A percentile compares a stretch with the other conserved stretches of the same genome.
These are phyloP conservation scores for Trichothecium roseum DNA, from an alignment of 2,329 filamentous ascomycete genomes.

Conservation along the genomic window DNA sequence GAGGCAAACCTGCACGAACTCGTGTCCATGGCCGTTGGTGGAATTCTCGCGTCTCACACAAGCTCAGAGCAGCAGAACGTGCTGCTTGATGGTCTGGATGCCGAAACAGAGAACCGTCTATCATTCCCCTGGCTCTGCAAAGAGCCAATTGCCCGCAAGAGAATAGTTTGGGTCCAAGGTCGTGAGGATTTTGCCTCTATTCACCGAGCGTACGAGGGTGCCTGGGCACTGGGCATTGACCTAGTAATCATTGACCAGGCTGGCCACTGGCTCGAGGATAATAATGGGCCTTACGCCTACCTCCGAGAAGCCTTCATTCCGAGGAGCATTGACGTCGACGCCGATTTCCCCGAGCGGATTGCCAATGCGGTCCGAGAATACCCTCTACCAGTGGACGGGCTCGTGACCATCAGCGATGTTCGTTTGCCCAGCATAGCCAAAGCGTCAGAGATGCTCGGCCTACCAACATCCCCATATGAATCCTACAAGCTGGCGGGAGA, in stretches of 20 bases:
- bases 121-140: too few species aligned
- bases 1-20: too few species aligned
- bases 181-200: conserved; percentile 5
- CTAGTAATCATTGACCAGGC: conserved; percentile 24
- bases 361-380: conserved; percentile 15
- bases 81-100: too few species aligned
- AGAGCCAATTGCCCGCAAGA: neutral
- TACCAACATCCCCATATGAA: conserved; percentile 17
- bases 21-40: too few species aligned
- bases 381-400: conserved; percentile 18
- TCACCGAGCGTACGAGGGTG: conserved; percentile 10
- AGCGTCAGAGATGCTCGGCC: conserved; percentile 18
- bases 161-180: conserved; percentile 7
- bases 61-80: too few species aligned
- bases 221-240: conserved; percentile 21
- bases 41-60: too few species aligned
- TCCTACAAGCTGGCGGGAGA: conserved; percentile 18
- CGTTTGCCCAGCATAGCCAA: conserved; percentile 16
- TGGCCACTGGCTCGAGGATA: conserved; percentile 26
- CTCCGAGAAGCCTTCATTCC: conserved; percentile 21
- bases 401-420: conserved; percentile 24
- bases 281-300: conserved; percentile 8
- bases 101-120: too few species aligned
- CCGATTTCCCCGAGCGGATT: conserved; percentile 15
- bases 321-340: conserved; percentile 16